Percentiles rank a stretch among this genome's conserved stretches.
These are phyloP conservation scores for Fusarium sp. DNA, from an alignment of 2,329 filamentous ascomycete species.

Conservation along the genomic window DNA sequence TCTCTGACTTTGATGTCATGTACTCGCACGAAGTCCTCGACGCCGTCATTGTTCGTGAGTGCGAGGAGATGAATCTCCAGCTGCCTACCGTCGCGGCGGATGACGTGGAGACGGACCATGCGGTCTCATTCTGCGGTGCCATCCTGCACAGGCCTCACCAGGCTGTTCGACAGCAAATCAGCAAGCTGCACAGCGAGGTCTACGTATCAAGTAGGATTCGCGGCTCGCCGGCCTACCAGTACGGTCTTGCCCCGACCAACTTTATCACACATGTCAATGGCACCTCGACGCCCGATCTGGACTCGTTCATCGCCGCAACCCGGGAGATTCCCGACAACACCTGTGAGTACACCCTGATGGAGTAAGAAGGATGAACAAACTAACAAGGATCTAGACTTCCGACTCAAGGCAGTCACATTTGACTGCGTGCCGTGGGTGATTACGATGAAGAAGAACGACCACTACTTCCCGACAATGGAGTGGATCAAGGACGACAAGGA, in stretches of 20 bases:
- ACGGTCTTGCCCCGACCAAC: constrained; percentile 93
- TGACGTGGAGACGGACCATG: constrained; percentile 91
- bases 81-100: constrained; percentile 89
- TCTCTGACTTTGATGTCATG: constrained; percentile 95
- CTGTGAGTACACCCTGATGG: constrained; percentile 64
- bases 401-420: constrained; percentile 96
- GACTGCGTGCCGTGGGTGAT: constrained; percentile 99
- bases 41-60: constrained; percentile 87
- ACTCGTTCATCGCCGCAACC: constrained; percentile 83
- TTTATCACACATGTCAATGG: constrained; percentile 98
- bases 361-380: not conserved
- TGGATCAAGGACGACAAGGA: constrained; percentile 73
- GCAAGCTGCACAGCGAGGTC: constrained; percentile 93
- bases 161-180: constrained; percentile 96
- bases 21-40: constrained; percentile 88
- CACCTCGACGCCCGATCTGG: constrained; percentile 82
- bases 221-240: constrained; percentile 87
- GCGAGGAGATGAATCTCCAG: constrained; percentile 79
- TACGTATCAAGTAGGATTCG: constrained; percentile 91
- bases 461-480: constrained; percentile 84
- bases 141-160: constrained; percentile 94
- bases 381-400: constrained; percentile 76
- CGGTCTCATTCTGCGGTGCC: constrained; percentile 94
- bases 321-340: constrained; percentile 94
- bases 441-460: constrained; percentile 99